Evolutionary conservation across 176 grass and related monocot genomes (phyloP).

Genomic region (Tillandsia leiboldiana): DNA sequence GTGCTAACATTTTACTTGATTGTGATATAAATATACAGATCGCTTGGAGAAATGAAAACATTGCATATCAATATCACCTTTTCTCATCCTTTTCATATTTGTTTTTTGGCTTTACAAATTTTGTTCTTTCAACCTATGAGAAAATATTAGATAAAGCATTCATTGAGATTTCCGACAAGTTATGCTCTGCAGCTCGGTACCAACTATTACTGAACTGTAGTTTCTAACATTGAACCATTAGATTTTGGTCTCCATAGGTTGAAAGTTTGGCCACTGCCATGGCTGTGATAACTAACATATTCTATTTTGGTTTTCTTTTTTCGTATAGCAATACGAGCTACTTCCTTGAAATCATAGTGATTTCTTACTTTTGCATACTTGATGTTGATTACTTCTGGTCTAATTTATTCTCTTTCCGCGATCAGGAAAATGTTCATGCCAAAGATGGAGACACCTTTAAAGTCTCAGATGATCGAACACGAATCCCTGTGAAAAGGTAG

Average conservation of each 20-base stretch:
- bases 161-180: background rate
- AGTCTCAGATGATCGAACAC: conserved; percentile 2
- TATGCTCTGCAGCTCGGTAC: background rate
- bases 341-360: background rate
- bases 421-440: background rate
- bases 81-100: background rate
- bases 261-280: too few relatives aligned
- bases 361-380: background rate
- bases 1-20: too few relatives aligned
- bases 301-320: too few relatives aligned
- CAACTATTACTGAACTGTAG: background rate
- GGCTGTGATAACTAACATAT: too few relatives aligned
- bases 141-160: background rate
- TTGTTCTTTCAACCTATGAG: background rate
- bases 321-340: background rate
- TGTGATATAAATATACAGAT: too few relatives aligned
- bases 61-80: background rate
- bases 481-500: conserved; percentile 2
- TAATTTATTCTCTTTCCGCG: background rate
- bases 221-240: background rate
- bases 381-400: background rate
- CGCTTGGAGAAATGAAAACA: too few relatives aligned
- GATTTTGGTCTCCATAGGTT: background rate
- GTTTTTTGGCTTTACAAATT: background rate
- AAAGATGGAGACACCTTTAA: background rate